These are phyloP conservation scores for Eucalyptus virginea DNA, from an alignment of 345 rosid species.

Conservation along the genomic window DNA sequence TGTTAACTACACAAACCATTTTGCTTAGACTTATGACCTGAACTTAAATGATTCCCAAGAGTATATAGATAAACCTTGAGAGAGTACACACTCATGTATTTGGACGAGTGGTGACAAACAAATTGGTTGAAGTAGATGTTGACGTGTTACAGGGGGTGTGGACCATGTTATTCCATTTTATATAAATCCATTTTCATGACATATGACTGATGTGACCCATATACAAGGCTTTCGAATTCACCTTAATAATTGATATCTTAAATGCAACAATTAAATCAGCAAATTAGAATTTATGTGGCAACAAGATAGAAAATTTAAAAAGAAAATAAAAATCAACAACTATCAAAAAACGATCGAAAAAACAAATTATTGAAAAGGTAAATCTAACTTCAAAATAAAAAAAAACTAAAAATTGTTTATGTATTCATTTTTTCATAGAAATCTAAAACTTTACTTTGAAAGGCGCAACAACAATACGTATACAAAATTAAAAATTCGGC, in stretches of 20 bases:
- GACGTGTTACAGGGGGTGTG: accelerated
- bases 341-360: neutral
- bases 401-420: neutral
- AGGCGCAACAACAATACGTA: neutral
- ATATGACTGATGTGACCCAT: neutral
- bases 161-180: neutral
- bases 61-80: neutral
- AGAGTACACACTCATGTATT: neutral
- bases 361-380: neutral
- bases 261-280: neutral
- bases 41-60: neutral
- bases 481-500: neutral
- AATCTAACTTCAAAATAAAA: neutral
- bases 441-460: neutral
- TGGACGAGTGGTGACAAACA: neutral
- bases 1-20: neutral
- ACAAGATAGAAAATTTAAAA: neutral
- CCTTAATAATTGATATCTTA: neutral
- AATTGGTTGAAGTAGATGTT: neutral
- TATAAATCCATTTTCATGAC: neutral
- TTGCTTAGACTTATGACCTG: too few relatives aligned
- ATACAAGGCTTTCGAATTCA: neutral
- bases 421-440: neutral
- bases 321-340: neutral
- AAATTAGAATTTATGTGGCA: neutral